Base-by-base conservation (phyloP, 1,284 basidiomycete species). In the Moesziomyces sp. region DNA sequence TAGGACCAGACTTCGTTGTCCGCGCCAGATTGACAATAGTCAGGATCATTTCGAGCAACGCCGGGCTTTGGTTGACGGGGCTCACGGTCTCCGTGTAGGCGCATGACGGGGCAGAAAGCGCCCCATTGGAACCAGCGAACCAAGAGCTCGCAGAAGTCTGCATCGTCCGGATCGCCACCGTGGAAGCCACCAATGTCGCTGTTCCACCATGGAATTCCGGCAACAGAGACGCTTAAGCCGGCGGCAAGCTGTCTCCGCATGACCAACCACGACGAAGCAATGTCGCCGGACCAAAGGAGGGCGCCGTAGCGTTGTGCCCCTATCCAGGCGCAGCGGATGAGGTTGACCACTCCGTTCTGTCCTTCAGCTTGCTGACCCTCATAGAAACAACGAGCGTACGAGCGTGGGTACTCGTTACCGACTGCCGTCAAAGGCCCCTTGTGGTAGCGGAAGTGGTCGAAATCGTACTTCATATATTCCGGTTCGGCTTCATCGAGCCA, bases 401-500 rank as follows among this genome's bases (percentile, higher is more conserved):
- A 21, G 5, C 61, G 59, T 10, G 66, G 66, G 18, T 69, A 69
- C 26, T 55, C 52, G 46, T 69, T 69, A 2, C 66, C 66, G 0
- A 69, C 66, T 5, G 46, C 45, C 21, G 63, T 30, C 18, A 62
- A 21, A 19, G 66, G 57, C n/a, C 65, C 59, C 3, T 51, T 11
- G 24, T 52, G 46, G 40, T 58, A 62, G n/a, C 66, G 59, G 47
- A 58, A 69, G 45, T 69, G 55, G 46, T 69, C 66, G 16, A 58
- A 69, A 21, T 47, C 54, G 50, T 69, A 69, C 46, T 47, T 46
- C 26, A 51, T 14, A 16, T 58, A 69, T 34, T 69, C 66, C 1
- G 66, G 66, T 49, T 69, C 66, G 7, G 66, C 55, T 40, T 69
- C 66, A 42, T 69, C 66, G 26, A 69, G 60, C 66, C 66, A 69